Percentiles rank a stretch among this genome's conserved stretches.
Conservation (phyloP, 495 filamentous ascomycete genomes). For the Penicillium steckii region DNA sequence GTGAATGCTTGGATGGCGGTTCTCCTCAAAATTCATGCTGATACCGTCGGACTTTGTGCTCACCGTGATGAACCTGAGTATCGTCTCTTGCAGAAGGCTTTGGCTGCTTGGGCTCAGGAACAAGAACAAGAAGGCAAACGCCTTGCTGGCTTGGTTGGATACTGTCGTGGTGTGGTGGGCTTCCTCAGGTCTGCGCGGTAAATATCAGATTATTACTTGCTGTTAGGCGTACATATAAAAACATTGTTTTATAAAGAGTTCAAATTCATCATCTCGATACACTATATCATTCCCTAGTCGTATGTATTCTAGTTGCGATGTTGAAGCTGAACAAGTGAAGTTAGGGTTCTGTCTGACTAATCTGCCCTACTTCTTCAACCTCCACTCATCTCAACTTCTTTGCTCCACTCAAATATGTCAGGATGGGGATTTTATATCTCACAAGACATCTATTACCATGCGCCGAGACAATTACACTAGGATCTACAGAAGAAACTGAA, state of each 20-base stretch:
- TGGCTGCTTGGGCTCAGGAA: slow-evolving; percentile 63
- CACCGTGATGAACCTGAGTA: slow-evolving; percentile 36
- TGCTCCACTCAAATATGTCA: not conserved
- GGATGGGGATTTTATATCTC: slow-evolving; percentile 73
- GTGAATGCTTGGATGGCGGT: slow-evolving; percentile 96
- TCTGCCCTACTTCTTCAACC: not conserved
- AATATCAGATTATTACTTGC: too few species aligned
- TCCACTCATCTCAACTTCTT: not conserved
- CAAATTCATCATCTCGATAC: too few species aligned
- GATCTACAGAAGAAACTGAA: not conserved
- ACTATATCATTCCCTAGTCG: too few species aligned
- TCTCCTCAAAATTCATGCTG: slow-evolving; percentile 75
- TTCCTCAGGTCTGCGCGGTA: slow-evolving; percentile 70
- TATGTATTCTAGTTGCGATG: too few species aligned
- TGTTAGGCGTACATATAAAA: not conserved
- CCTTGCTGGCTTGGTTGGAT: slow-evolving; percentile 75
- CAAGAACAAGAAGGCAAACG: slow-evolving; percentile 68
- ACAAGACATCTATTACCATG: slow-evolving; percentile 57
- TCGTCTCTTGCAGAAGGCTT: slow-evolving; percentile 46
- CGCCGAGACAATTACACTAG: slow-evolving; percentile 48
- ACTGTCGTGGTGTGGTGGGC: slow-evolving; percentile 82
- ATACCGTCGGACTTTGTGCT: slow-evolving; percentile 49
- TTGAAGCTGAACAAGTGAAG: not conserved
- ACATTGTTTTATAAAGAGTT: not conserved
- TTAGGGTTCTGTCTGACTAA: not conserved